Percentiles rank a stretch among this genome's conserved stretches.
These are phyloP conservation scores for Ailanthus altissimus DNA, from an alignment of 345 rosid genomes.

Conservation along the genomic window DNA sequence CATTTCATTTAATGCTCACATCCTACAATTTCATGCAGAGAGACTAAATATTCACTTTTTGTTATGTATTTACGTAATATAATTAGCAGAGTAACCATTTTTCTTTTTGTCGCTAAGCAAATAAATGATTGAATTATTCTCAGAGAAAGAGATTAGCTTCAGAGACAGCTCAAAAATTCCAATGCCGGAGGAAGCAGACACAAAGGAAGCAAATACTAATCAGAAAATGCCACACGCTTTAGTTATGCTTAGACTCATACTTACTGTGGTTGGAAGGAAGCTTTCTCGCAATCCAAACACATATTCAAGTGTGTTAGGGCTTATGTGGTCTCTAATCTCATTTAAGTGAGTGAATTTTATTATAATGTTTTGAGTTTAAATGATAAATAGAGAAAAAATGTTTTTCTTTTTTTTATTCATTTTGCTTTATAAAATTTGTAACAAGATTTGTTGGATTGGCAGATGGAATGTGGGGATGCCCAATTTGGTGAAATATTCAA, in stretches of 20 bases:
- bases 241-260: conserved; percentile 48
- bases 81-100: not conserved
- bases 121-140: not conserved
- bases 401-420: too few relatives aligned
- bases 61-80: not conserved
- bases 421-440: not conserved
- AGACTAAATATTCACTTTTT: too few relatives aligned
- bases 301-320: conserved; percentile 53
- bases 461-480: conserved; percentile 79
- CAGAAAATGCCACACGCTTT: conserved; percentile 52
- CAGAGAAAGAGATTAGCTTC: conserved; percentile 56
- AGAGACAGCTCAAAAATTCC: conserved; percentile 38
- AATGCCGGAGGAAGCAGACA: conserved; percentile 27
- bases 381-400: too few relatives aligned
- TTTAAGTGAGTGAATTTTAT: conserved; percentile 38
- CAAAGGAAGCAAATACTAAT: conserved; percentile 18
- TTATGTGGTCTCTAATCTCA: conserved; percentile 58
- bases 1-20: too few relatives aligned
- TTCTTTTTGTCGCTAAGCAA: too few relatives aligned
- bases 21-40: too few relatives aligned
- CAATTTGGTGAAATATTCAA: conserved; percentile 57
- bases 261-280: conserved; percentile 49
- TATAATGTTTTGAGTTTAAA: not conserved
- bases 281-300: conserved; percentile 62
- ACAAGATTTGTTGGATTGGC: not conserved